phyloP scores from a whole-genome alignment of 306 rosid genomes.

The Malus asiatica region DNA sequence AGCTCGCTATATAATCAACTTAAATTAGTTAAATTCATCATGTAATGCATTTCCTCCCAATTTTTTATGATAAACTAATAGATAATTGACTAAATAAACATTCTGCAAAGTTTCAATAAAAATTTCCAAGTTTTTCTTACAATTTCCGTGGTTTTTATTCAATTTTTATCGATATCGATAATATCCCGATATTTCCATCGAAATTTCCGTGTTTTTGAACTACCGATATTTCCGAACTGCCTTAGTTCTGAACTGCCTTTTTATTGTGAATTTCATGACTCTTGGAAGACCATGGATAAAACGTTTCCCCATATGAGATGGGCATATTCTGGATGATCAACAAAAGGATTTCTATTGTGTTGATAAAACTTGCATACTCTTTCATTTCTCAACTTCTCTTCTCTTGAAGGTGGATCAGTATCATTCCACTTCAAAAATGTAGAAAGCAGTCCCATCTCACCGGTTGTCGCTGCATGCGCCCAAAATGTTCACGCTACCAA shows the following conservation, averaged over 20 bases:
- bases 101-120: too few relatives aligned
- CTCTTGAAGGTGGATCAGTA: conserved; percentile 72
- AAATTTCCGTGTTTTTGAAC: too few relatives aligned
- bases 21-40: too few relatives aligned
- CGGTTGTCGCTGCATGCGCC: neutral
- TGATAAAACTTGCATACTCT: conserved; percentile 69
- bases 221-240: too few relatives aligned
- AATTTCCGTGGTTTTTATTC: too few relatives aligned
- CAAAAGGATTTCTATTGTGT: conserved; percentile 69
- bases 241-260: neutral
- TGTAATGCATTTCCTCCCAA: too few relatives aligned
- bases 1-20: too few relatives aligned
- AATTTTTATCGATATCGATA: too few relatives aligned
- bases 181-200: too few relatives aligned
- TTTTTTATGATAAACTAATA: too few relatives aligned
- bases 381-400: conserved; percentile 63
- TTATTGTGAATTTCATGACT: conserved; percentile 1
- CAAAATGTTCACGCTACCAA: neutral
- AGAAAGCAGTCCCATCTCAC: conserved; percentile 71
- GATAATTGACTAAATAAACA: too few relatives aligned
- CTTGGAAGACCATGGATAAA: neutral
- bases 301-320: conserved; percentile 40
- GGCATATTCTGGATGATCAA: conserved; percentile 64
- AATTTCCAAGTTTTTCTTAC: too few relatives aligned
- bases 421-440: conserved; percentile 62